A percentile compares a stretch with the other conserved stretches of the same genome.
phyloP scores from a whole-genome alignment of 2,329 filamentous ascomycete genomes.

The Exophiala sideris region DNA sequence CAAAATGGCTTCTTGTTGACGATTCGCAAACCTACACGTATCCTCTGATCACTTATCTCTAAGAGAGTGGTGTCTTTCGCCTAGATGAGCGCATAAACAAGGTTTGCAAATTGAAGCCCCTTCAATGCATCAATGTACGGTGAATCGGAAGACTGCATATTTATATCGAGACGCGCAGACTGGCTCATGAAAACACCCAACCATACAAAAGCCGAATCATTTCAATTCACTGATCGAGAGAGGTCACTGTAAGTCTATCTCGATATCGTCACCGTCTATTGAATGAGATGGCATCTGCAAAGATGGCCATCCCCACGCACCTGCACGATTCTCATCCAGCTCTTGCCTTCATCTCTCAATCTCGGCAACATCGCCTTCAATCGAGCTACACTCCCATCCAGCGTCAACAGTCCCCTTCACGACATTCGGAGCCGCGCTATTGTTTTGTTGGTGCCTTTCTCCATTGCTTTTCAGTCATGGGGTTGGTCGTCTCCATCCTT shows the following conservation, averaged over 20 bases:
- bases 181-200: background rate
- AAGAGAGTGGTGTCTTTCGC: too few relatives aligned
- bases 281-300: conserved; percentile 7
- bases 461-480: conserved; percentile 22
- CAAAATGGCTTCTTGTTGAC: too few relatives aligned
- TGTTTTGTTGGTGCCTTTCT: conserved; percentile 16
- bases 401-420: conserved; percentile 17
- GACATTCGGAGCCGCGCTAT: conserved; percentile 19
- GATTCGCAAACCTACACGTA: too few relatives aligned
- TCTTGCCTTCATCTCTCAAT: conserved; percentile 11
- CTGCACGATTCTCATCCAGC: conserved; percentile 12
- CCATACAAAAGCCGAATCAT: background rate
- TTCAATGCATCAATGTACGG: too few relatives aligned
- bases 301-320: conserved; percentile 9
- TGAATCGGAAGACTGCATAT: background rate
- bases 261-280: background rate
- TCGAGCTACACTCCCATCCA: conserved; percentile 11
- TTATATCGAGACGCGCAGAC: background rate
- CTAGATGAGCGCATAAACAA: too few relatives aligned
- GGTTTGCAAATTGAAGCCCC: too few relatives aligned
- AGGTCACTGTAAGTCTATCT: background rate
- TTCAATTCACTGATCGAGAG: background rate
- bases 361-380: conserved; percentile 1
- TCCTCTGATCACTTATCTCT: too few relatives aligned
- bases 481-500: conserved; percentile 20